Base-by-base conservation (phyloP, 106 monocot genomes). In the Acanthochlamys bracteata region DNA sequence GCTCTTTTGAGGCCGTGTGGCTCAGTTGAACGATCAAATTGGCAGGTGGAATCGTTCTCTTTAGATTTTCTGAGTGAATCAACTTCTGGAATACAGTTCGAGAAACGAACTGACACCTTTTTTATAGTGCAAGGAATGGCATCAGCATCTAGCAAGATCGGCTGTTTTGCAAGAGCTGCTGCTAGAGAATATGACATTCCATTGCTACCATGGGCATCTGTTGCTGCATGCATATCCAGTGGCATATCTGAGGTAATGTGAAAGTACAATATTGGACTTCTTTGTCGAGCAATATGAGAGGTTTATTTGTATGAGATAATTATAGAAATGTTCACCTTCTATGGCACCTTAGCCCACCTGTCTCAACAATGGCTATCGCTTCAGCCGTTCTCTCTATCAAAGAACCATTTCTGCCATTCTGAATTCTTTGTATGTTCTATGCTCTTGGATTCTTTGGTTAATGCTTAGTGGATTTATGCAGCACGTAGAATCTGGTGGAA, bases 181-280 rank as follows among this genome's bases (percentile, higher is more conserved):
- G 78, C 80, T 0, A 90, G 80, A 53, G 84, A 91, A 64, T 88
- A 96, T 81, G 84, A 91, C 77, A 69, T 91, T 76, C 88, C 80
- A 55, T 74, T 96, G 41, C 69, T 96, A 20, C 96, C 96, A 51
- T 91, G 84, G 87, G 96, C 84, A 46, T 91, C 96, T 78, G 76
- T 91, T 76, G 96, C 90, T 22, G 82, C 88, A 64, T 84, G 87
- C 73, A 74, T 91, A 65, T 82, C 95, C 69, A 74, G 82, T 74
- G 66, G 27, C 17, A 66, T 68, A 19, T 53, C 81, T 63, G 82
- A 84, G 89, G 94, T 89, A 86, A 10, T 8, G 11, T 43, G 43
- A 43, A 43, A 43, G 7, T 43, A 8, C 13, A 8, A 43, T 43
- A 43, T 43, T 43, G 43, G 10, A 8, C 7, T 43, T 43, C 13